phyloP scores from a whole-genome alignment of 2,329 filamentous ascomycete genomes.

The Fusarium miscanthi region DNA sequence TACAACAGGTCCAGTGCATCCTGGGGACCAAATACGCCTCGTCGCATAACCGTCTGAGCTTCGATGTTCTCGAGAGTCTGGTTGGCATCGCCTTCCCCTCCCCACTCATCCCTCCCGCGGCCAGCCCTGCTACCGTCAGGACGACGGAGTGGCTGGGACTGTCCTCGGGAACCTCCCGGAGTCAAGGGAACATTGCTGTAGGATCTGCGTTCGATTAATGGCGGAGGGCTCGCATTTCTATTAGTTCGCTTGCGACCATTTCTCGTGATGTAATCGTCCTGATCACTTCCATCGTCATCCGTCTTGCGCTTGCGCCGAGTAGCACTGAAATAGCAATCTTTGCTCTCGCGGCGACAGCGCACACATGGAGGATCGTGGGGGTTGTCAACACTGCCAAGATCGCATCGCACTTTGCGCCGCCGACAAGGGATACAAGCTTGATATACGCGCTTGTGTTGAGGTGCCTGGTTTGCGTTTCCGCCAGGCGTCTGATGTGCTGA shows the following conservation, averaged over 20 bases:
- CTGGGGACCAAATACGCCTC: constrained; percentile 87
- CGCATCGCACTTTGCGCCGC: constrained; percentile 70
- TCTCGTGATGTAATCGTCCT: constrained; percentile 75
- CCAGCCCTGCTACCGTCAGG: constrained; percentile 58
- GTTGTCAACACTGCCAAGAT: constrained; percentile 84
- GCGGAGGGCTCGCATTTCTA: constrained; percentile 58
- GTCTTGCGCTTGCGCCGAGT: constrained; percentile 92
- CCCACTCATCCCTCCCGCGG: constrained; percentile 50
- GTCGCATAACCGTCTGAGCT: constrained; percentile 72
- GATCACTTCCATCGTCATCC: constrained; percentile 64
- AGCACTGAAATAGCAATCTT: constrained; percentile 96
- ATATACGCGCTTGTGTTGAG: constrained; percentile 70
- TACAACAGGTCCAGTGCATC: constrained; percentile 93
- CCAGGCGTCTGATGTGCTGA: constrained; percentile 37
- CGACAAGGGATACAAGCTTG: constrained; percentile 73
- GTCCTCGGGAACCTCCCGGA: constrained; percentile 74
- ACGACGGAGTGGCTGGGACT: constrained; percentile 73
- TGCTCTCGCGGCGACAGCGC: constrained; percentile 92
- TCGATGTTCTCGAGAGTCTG: constrained; percentile 73
- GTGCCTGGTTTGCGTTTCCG: constrained; percentile 26
- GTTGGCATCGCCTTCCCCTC: constrained; percentile 64
- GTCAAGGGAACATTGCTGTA: constrained; percentile 68
- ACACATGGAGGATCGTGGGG: constrained; percentile 94
- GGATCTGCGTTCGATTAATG: constrained; percentile 56
- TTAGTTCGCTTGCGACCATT: constrained; percentile 78